Evolutionary conservation across 2,329 filamentous ascomycete species (phyloP).

Genomic region (Colletotrichum salicis): DNA sequence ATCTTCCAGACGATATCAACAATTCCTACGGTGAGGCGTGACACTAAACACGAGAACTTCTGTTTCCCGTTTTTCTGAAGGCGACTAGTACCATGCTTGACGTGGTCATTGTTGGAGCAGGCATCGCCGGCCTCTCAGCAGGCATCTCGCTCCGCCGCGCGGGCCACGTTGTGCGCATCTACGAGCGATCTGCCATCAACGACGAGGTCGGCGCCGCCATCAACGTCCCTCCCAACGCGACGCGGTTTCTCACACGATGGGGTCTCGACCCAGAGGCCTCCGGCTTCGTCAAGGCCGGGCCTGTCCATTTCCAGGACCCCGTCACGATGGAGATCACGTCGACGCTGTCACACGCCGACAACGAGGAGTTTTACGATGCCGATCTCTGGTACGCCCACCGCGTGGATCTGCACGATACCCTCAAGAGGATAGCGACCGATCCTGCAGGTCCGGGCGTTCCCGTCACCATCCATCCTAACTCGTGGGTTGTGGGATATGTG

Average conservation of each 20-base stretch:
- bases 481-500: slow-evolving; percentile 43
- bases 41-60: background rate
- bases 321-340: slow-evolving; percentile 42
- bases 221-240: slow-evolving; percentile 50
- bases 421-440: slow-evolving; percentile 47
- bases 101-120: slow-evolving; percentile 54
- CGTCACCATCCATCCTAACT: slow-evolving; percentile 40
- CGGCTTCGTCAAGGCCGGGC: slow-evolving; percentile 41
- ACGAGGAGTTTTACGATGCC: slow-evolving; percentile 39
- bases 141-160: slow-evolving; percentile 50
- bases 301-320: slow-evolving; percentile 34
- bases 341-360: slow-evolving; percentile 35
- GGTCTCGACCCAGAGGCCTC: slow-evolving; percentile 46
- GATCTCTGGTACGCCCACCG: slow-evolving; percentile 50
- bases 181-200: slow-evolving; percentile 51
- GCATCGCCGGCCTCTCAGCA: slow-evolving; percentile 52
- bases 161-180: slow-evolving; percentile 52
- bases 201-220: slow-evolving; percentile 53
- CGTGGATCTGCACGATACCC: slow-evolving; percentile 51
- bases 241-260: slow-evolving; percentile 48
- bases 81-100: slow-evolving; percentile 42
- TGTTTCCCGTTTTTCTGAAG: background rate
- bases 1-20: background rate
- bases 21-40: background rate
- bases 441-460: slow-evolving; percentile 40